These are phyloP conservation scores for Pseudonitzschia pungens DNA, from an alignment of 108 stramenopile species.

Conservation along the genomic window DNA sequence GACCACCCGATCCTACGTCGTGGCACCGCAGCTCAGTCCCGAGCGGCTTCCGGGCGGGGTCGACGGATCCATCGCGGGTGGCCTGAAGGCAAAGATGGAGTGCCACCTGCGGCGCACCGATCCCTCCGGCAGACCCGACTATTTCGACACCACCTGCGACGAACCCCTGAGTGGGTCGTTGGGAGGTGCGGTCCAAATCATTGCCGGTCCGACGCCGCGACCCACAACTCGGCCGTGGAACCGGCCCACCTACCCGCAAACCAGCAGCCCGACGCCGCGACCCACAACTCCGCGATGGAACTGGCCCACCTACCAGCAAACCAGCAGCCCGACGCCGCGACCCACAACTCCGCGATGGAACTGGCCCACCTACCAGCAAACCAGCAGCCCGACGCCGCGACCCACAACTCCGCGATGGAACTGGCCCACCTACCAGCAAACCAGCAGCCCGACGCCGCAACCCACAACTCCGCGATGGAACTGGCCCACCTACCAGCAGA, in stretches of 20 bases:
- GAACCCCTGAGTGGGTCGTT: neutral
- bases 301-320: too few species aligned
- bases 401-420: too few species aligned
- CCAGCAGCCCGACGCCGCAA: too few species aligned
- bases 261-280: neutral
- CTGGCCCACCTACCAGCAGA: too few species aligned
- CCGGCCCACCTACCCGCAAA: neutral
- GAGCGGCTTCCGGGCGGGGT: neutral
- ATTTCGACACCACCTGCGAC: neutral
- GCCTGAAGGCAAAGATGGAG: neutral
- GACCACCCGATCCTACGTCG: neutral
- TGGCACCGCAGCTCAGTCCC: neutral
- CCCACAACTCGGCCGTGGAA: neutral
- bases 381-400: neutral
- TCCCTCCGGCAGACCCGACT: neutral
- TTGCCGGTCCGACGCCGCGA: neutral
- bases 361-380: neutral
- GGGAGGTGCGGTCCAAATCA: neutral
- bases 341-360: neutral
- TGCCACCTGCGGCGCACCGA: neutral
- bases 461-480: too few species aligned
- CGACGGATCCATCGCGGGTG: neutral
- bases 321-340: too few species aligned
- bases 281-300: too few species aligned
- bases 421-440: too few species aligned